Conservation (phyloP, 768 basidiomycete species). For the Pleurotus djamor region DNA sequence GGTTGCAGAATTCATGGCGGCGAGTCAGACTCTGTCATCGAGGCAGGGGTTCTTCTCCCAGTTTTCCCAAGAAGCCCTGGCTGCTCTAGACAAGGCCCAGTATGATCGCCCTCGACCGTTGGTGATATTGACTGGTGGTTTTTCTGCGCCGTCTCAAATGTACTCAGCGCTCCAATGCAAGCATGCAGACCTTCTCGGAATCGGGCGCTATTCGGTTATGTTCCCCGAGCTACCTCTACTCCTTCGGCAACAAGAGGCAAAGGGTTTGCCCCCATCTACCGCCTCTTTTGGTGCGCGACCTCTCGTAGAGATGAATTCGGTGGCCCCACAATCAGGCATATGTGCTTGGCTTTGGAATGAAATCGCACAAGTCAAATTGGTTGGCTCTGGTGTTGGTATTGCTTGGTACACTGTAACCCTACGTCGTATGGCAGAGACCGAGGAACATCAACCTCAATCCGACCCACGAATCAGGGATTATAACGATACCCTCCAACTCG, state of each 20-base stretch:
- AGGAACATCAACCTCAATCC: background rate
- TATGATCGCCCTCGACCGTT: conserved; percentile 40
- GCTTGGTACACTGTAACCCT: conserved; percentile 72
- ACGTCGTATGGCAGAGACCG: conserved; percentile 24
- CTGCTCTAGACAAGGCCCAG: conserved; percentile 33
- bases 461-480: background rate
- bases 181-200: conserved; percentile 74
- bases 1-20: conserved; percentile 41
- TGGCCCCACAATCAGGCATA: conserved; percentile 11
- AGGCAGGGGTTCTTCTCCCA: conserved; percentile 75
- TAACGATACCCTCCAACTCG: background rate
- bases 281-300: conserved; percentile 39
- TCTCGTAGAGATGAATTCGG: conserved; percentile 12
- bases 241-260: conserved; percentile 22
- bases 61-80: conserved; percentile 59
- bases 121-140: conserved; percentile 80
- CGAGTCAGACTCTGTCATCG: conserved; percentile 13
- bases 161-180: conserved; percentile 44
- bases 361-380: conserved; percentile 48
- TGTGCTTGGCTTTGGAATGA: conserved; percentile 24
- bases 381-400: conserved; percentile 62
- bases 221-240: conserved; percentile 57
- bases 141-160: conserved; percentile 59
- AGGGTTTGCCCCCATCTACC: conserved; percentile 5
- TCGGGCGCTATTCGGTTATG: conserved; percentile 66